phyloP scores from a whole-genome alignment of 768 basidiomycete genomes.

The Butyriboletus loyo region DNA sequence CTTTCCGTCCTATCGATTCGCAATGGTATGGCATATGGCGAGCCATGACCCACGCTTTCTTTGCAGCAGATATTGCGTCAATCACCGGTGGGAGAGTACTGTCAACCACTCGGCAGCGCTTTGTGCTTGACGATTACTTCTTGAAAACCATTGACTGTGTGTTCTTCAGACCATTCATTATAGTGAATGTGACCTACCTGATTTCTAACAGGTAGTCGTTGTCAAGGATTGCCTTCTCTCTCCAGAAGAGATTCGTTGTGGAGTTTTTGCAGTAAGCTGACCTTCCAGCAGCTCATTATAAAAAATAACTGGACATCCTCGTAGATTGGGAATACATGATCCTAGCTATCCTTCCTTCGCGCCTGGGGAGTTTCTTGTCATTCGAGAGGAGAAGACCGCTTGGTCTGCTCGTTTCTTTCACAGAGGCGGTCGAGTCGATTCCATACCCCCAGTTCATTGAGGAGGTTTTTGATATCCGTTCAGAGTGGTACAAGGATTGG shows the following conservation, averaged over 20 bases:
- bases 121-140: constrained; percentile 19
- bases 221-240: constrained; percentile 8
- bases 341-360: not conserved
- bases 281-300: not conserved
- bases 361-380: constrained; percentile 3
- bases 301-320: not conserved
- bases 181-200: not conserved
- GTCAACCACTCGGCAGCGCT: not conserved
- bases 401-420: constrained; percentile 2
- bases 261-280: constrained; percentile 28
- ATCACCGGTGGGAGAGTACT: not conserved
- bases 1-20: not conserved
- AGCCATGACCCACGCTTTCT: constrained; percentile 8
- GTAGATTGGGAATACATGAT: constrained; percentile 21
- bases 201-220: not conserved
- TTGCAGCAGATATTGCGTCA: not conserved
- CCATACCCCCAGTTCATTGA: constrained; percentile 10
- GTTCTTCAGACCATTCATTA: not conserved
- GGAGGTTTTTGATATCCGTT: constrained; percentile 19
- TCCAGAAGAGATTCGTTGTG: constrained; percentile 21
- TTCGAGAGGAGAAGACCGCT: constrained; percentile 3
- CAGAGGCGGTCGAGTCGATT: constrained; percentile 1
- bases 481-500: constrained; percentile 25
- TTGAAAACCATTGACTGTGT: constrained; percentile 24
- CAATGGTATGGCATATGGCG: constrained; percentile 8